These are phyloP conservation scores for Babesia ovata DNA, from an alignment of 169 alveolate genomes.

Conservation along the genomic window DNA sequence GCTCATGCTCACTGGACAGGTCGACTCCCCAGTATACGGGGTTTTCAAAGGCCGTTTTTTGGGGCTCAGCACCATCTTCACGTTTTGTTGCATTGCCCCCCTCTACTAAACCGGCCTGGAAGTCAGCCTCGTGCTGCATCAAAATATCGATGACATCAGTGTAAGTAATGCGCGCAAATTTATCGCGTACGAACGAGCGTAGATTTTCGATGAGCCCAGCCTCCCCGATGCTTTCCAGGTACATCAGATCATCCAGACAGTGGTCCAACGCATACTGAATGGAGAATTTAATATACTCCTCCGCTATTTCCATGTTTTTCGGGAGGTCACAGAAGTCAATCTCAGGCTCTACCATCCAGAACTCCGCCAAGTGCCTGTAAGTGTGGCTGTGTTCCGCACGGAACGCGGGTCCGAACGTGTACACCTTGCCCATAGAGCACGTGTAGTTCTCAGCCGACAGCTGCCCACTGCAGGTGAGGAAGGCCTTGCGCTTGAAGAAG, in stretches of 20 bases:
- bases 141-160: constrained; percentile 94
- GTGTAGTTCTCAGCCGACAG: constrained; percentile 92
- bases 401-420: constrained; percentile 99
- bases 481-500: constrained; percentile 94
- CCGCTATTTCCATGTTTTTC: constrained; percentile 96
- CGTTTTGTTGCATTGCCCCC: constrained; percentile 60
- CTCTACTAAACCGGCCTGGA: constrained; percentile 56
- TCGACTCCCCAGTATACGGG: constrained; percentile 95
- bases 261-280: constrained; percentile 89
- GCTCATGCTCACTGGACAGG: constrained; percentile 96
- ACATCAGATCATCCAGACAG: constrained; percentile 90
- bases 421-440: constrained; percentile 95
- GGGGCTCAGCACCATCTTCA: constrained; percentile 46
- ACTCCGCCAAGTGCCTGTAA: constrained; percentile 96
- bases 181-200: constrained; percentile 81
- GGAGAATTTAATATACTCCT: constrained; percentile 93
- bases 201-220: constrained; percentile 89
- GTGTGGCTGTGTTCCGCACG: constrained; percentile 99
- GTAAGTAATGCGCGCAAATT: constrained; percentile 94
- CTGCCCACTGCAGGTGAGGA: constrained; percentile 97
- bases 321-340: constrained; percentile 92
- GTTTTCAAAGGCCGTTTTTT: constrained; percentile 64
- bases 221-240: constrained; percentile 86
- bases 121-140: constrained; percentile 70
- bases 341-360: constrained; percentile 99